Percentiles rank a stretch among this genome's conserved stretches.
phyloP scores from a whole-genome alignment of 495 filamentous ascomycete genomes.

The Aspergillus campestris region DNA sequence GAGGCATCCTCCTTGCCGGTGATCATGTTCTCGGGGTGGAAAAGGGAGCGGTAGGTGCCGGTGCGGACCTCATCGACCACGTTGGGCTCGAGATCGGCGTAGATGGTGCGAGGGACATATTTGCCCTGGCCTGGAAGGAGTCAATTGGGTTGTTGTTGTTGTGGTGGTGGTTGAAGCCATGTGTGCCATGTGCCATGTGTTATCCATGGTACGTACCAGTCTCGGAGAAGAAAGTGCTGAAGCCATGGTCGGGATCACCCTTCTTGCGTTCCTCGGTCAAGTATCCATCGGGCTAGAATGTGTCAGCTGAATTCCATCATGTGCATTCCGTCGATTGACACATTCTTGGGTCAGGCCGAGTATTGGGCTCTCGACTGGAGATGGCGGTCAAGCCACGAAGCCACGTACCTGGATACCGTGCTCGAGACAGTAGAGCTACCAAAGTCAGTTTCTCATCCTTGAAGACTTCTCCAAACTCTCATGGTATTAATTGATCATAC shows the following conservation, averaged over 20 bases:
- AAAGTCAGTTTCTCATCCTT: slow-evolving; percentile 23
- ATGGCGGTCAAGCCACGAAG: not conserved
- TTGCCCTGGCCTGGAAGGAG: slow-evolving; percentile 99
- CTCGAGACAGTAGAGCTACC: slow-evolving; percentile 97
- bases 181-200: too few relatives aligned
- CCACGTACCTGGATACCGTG: slow-evolving; percentile 92
- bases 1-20: slow-evolving; percentile 99
- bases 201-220: slow-evolving; percentile 57
- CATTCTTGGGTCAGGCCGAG: slow-evolving; percentile 7
- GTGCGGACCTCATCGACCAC: slow-evolving; percentile 99
- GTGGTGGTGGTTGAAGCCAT: slow-evolving; percentile 1
- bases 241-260: slow-evolving; percentile 88
- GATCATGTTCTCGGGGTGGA: slow-evolving; percentile 99
- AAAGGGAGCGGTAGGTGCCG: slow-evolving; percentile 87
- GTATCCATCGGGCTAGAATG: slow-evolving; percentile 85
- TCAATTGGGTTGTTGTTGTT: too few relatives aligned
- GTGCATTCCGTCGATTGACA: too few relatives aligned
- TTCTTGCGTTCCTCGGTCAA: slow-evolving; percentile 98
- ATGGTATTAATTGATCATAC: too few relatives aligned
- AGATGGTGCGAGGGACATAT: slow-evolving; percentile 98
- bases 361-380: slow-evolving; percentile 6
- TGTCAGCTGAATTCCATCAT: slow-evolving; percentile 16
- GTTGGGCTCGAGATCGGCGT: slow-evolving; percentile 99
- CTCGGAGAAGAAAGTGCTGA: slow-evolving; percentile 99
- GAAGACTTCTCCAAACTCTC: too few relatives aligned